Evolutionary conservation across 345 rosid genomes (phyloP), one percentile per base, ranked within the genome.

Genomic region (Noccaea caerulescens): DNA sequence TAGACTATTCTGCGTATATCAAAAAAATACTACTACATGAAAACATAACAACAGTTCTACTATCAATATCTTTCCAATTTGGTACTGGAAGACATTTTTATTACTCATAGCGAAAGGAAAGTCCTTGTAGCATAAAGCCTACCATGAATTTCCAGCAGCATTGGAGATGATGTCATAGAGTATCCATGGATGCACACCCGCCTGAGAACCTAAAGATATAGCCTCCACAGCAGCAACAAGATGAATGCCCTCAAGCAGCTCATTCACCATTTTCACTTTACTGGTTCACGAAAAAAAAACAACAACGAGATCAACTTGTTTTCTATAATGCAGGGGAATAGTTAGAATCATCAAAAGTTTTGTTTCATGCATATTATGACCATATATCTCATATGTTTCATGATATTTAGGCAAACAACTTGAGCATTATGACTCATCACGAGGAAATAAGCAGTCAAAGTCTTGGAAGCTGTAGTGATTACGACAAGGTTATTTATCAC

Each of bases 81-180:
- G 57, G 23, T 46, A 27, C 63, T 37, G 37, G 49, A 16, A 58
- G 36, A 39, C 10, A 6, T 39, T 32, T 47, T 10, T 49, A 16
- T 25, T 33, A 58, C 23, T 43, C 44, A 16, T 23, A 20, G 61
- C n/a, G 3, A 55, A 45, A 60, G 67, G 55, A 10, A 58, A 50
- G 42, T 37, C 38, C 12, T 27, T 39, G 68, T 33, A 58, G 67
- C 42, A 32, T 47, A 76, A 64, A 30, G 62, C 89, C 69, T 63
- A 93, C 98, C 98, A 86, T 76, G 98, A 93, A 79, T 86, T 93
- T 72, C 98, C 98, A 80, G 98, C 98, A 63, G 98, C 97, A 84
- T 91, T 88, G 53, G 98, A 87, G 71, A 93, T 85, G 73, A 93
- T 93, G 81, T 93, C 85, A 74, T 93, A 93, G 76, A 91, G 80